phyloP scores from a whole-genome alignment of 768 basidiomycete species.

The Hypholoma sublateritium region DNA sequence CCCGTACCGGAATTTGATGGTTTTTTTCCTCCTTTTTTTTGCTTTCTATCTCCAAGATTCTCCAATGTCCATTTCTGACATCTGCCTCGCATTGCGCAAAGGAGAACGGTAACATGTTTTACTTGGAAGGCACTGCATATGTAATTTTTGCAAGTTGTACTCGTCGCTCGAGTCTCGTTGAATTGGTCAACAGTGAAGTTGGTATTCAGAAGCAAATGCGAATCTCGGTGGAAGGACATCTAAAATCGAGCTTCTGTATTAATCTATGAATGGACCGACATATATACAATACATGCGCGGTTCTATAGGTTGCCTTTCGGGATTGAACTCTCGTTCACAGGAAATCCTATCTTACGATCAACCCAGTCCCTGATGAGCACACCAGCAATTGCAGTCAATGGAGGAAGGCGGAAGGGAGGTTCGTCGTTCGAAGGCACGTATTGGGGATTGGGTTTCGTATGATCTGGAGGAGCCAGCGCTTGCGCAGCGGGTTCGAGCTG shows the following conservation, averaged over 20 bases:
- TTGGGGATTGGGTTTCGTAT: constrained; percentile 11
- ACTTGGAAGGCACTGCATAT: no score
- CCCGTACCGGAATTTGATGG: constrained; percentile 44
- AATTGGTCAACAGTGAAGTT: no score
- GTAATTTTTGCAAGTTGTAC: no score
- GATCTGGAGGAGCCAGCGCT: constrained; percentile 17
- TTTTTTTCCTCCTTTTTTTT: constrained; percentile 4
- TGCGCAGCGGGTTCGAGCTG: constrained; percentile 14
- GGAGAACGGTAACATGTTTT: no score
- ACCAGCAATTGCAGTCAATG: constrained; percentile 79
- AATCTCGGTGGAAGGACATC: no score
- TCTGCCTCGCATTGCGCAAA: no score
- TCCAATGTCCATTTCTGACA: no score
- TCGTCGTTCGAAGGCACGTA: constrained; percentile 35
- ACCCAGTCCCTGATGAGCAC: constrained; percentile 83
- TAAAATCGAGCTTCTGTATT: background rate
- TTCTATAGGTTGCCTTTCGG: constrained; percentile 24
- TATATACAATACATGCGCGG: background rate
- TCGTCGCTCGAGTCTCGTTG: no score
- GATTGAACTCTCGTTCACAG: constrained; percentile 15
- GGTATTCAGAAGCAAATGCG: no score
- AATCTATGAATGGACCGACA: background rate
- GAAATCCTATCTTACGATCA: constrained; percentile 50
- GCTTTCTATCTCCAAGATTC: background rate
- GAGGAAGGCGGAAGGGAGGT: constrained; percentile 73